Percentiles rank a stretch among this genome's conserved stretches.
Evolutionary conservation across 192 early-diverging fungal species (phyloP).

Genomic region (Mortierella antarctica): DNA sequence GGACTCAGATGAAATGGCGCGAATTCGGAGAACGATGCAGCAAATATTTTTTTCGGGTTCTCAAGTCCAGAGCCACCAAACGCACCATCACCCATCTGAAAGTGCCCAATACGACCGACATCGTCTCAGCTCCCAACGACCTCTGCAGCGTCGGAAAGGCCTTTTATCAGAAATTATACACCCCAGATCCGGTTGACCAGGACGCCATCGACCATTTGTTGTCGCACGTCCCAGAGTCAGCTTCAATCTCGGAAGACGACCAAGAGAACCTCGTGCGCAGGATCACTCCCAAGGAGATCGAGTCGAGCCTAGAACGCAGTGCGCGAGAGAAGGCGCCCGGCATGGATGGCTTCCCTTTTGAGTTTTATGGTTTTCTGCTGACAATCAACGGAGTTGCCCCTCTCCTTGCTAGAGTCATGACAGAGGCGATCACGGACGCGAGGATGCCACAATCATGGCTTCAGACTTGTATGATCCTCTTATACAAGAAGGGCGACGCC

Average conservation of each 20-base stretch:
- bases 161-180: constrained; percentile 15
- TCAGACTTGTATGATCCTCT: constrained; percentile 28
- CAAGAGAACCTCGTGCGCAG: neutral
- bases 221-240: neutral
- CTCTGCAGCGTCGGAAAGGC: neutral
- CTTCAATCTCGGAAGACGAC: neutral
- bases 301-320: neutral
- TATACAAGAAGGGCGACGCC: constrained; percentile 29
- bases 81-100: constrained; percentile 15
- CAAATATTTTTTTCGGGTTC: constrained; percentile 23
- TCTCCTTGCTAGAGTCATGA: neutral
- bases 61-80: constrained; percentile 1
- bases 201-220: neutral
- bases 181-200: constrained; percentile 15
- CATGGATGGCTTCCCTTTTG: constrained; percentile 4
- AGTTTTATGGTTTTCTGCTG: neutral
- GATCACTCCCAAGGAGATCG: neutral
- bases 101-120: neutral
- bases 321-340: neutral
- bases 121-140: neutral
- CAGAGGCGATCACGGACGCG: neutral
- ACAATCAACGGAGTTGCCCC: neutral
- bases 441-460: constrained; percentile 10
- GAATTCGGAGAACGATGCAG: no score
- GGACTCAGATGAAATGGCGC: constrained; percentile 13